A percentile compares a stretch with the other conserved stretches of the same genome.
Conservation (phyloP, 2,329 filamentous ascomycete genomes). For the Albifimbria verrucaria region DNA sequence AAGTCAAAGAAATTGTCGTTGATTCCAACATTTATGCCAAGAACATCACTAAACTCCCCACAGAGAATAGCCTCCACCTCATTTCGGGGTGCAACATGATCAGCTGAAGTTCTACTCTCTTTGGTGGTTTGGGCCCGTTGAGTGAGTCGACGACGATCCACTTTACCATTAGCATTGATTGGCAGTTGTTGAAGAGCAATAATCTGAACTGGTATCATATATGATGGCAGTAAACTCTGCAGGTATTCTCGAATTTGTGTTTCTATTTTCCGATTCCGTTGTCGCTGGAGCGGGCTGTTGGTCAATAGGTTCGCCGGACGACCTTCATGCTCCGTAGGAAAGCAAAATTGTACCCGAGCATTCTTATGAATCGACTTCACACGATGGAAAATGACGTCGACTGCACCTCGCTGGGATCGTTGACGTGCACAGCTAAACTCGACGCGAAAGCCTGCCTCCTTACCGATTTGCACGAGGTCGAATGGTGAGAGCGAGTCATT, state of each 20-base stretch:
- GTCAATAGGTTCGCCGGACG: neutral
- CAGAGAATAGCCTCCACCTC: neutral
- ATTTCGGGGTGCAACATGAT: neutral
- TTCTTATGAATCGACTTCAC: slow-evolving; percentile 10
- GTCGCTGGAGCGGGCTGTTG: neutral
- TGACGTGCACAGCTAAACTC: slow-evolving; percentile 40
- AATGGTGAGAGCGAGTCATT: slow-evolving; percentile 7
- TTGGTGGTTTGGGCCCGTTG: neutral
- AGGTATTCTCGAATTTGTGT: neutral
- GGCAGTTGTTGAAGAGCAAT: neutral
- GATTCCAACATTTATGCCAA: neutral
- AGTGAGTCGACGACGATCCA: neutral
- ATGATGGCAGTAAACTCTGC: neutral
- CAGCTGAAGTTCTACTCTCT: neutral
- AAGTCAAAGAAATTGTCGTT: neutral
- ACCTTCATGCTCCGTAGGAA: slow-evolving; percentile 9
- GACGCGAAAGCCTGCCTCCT: slow-evolving; percentile 39
- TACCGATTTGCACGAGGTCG: slow-evolving; percentile 14
- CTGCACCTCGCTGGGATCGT: slow-evolving; percentile 10
- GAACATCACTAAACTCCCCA: neutral
- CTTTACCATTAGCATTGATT: neutral
- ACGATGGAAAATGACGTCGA: slow-evolving; percentile 14
- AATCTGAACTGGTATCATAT: neutral
- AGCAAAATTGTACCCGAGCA: slow-evolving; percentile 7
- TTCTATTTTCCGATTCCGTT: neutral